phyloP scores from a whole-genome alignment of 75 land plant genomes.

The Cupressus sempervirens region DNA sequence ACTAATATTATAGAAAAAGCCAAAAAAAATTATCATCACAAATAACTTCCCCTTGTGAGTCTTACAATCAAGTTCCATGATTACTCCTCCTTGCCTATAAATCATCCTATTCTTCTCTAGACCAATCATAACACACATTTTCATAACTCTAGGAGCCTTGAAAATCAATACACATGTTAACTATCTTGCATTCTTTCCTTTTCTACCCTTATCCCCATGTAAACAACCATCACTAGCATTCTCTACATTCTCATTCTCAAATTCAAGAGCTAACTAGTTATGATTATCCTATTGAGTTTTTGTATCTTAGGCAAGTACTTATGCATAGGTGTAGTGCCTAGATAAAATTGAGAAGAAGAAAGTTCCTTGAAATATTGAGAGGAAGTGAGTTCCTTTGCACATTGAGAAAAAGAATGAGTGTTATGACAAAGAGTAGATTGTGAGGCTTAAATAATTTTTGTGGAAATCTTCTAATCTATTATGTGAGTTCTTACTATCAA shows the following conservation, averaged over 20 bases:
- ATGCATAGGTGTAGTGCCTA: too few relatives aligned
- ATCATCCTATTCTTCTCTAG: slow-evolving; percentile 50
- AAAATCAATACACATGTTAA: slow-evolving; percentile 79
- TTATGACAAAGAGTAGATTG: too few relatives aligned
- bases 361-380: too few relatives aligned
- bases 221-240: too few relatives aligned
- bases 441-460: too few relatives aligned
- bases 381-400: too few relatives aligned
- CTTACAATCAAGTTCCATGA: slow-evolving; percentile 22
- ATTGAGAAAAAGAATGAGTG: too few relatives aligned
- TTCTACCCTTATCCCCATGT: slow-evolving; percentile 36
- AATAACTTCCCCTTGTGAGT: slow-evolving; percentile 43
- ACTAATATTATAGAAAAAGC: slow-evolving; percentile 37
- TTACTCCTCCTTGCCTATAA: slow-evolving; percentile 24
- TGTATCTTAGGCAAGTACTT: too few relatives aligned
- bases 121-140: slow-evolving; percentile 53
- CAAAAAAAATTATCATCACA: slow-evolving; percentile 48
- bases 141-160: slow-evolving; percentile 58
- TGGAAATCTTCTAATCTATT: too few relatives aligned
- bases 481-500: too few relatives aligned
- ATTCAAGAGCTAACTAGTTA: slow-evolving; percentile 63
- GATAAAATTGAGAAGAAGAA: too few relatives aligned
- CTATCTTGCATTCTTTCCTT: slow-evolving; percentile 78
- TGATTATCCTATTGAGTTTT: slow-evolving; percentile 91
- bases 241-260: slow-evolving; percentile 48